Evolutionary conservation across 768 basidiomycete species (phyloP).

Genomic region (Coprinellus micaceus): DNA sequence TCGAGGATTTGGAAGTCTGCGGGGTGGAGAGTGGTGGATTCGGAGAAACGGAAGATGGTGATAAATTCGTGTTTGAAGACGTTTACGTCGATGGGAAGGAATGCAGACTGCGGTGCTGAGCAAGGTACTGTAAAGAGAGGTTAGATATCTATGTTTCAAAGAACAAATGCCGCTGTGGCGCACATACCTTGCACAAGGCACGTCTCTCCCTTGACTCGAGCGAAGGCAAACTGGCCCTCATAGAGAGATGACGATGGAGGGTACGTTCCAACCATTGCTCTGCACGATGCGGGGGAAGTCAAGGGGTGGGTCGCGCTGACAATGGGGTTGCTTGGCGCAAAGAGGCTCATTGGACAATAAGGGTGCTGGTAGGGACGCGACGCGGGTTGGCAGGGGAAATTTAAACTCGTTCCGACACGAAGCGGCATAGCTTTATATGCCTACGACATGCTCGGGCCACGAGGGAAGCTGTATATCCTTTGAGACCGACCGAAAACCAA

Average conservation of each 20-base stretch:
- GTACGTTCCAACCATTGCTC: conserved; percentile 29
- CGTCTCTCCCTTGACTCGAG: conserved; percentile 54
- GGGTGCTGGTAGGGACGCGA: not conserved
- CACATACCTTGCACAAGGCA: conserved; percentile 64
- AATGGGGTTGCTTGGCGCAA: conserved; percentile 1
- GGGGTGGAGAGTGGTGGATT: conserved; percentile 44
- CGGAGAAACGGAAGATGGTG: conserved; percentile 57
- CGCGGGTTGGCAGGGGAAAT: conserved; percentile 7
- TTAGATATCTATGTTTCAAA: conserved; percentile 1
- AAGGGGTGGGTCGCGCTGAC: not conserved
- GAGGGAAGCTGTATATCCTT: conserved; percentile 25
- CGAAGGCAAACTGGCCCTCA: conserved; percentile 49
- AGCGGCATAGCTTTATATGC: conserved; percentile 46
- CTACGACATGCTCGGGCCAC: conserved; percentile 36
- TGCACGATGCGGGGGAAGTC: conserved; percentile 4
- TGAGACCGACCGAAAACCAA: conserved; percentile 3
- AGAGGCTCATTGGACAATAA: not conserved
- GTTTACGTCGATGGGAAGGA: conserved; percentile 48
- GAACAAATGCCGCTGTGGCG: conserved; percentile 1
- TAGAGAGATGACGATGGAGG: conserved; percentile 5
- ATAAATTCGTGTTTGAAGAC: conserved; percentile 60
- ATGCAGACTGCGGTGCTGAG: conserved; percentile 38
- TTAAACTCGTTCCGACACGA: not conserved
- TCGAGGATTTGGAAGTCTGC: conserved; percentile 50
- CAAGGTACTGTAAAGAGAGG: conserved; percentile 34